These are phyloP conservation scores for Lactarius deliciosus DNA, from an alignment of 768 basidiomycete species.

Conservation along the genomic window DNA sequence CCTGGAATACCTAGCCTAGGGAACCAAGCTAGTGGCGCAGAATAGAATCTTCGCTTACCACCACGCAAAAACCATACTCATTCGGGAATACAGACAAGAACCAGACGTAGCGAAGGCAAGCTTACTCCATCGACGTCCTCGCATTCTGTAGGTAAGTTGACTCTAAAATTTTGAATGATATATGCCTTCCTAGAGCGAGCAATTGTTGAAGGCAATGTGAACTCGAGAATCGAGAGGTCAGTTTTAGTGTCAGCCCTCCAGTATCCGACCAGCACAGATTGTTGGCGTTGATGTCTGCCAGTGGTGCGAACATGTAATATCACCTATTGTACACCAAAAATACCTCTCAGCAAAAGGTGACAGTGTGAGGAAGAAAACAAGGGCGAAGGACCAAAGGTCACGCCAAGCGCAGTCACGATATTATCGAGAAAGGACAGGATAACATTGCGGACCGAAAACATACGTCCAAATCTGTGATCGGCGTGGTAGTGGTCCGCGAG, in stretches of 20 bases:
- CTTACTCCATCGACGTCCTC: too few relatives aligned
- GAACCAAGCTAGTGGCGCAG: neutral
- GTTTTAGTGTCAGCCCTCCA: slow-evolving; percentile 85
- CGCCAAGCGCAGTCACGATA: slow-evolving; percentile 65
- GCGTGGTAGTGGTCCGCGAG: slow-evolving; percentile 60
- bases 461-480: neutral
- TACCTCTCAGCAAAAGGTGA: neutral
- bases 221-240: slow-evolving; percentile 19
- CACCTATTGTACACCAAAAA: slow-evolving; percentile 39
- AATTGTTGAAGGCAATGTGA: neutral
- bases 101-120: too few relatives aligned
- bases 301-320: slow-evolving; percentile 45
- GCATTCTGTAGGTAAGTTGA: too few relatives aligned
- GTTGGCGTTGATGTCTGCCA: slow-evolving; percentile 68
- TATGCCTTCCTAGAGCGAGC: slow-evolving; percentile 51
- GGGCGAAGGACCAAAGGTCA: slow-evolving; percentile 67
- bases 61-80: slow-evolving; percentile 48
- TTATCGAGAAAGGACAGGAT: slow-evolving; percentile 82
- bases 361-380: slow-evolving; percentile 23
- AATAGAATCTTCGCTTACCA: slow-evolving; percentile 48
- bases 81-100: slow-evolving; percentile 73
- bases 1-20: slow-evolving; percentile 65
- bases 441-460: slow-evolving; percentile 65
- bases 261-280: slow-evolving; percentile 64
- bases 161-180: slow-evolving; percentile 77